These are phyloP conservation scores for Phytopythium sindhum DNA, from an alignment of 352 stramenopile genomes.

Conservation along the genomic window DNA sequence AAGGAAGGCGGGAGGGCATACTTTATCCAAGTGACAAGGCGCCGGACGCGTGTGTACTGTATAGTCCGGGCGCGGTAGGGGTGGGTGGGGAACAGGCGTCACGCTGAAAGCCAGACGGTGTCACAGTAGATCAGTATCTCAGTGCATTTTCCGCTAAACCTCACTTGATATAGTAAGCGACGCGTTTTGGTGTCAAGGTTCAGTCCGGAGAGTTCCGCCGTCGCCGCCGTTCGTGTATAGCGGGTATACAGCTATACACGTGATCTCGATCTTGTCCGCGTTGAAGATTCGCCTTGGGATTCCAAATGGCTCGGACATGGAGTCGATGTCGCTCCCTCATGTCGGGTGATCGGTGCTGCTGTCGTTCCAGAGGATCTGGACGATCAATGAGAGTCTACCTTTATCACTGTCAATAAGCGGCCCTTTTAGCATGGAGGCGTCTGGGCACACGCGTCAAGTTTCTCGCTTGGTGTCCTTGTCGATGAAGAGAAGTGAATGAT, in stretches of 20 bases:
- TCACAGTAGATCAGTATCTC: not conserved
- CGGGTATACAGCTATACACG: not conserved
- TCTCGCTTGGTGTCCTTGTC: not conserved
- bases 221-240: not conserved
- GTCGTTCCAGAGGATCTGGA: too few species aligned
- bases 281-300: not conserved
- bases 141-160: too few species aligned
- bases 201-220: not conserved
- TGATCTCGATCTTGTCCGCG: not conserved
- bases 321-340: not conserved
- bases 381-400: too few species aligned
- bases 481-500: not conserved
- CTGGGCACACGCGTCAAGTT: not conserved
- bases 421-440: not conserved
- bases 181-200: not conserved
- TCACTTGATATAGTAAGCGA: too few species aligned
- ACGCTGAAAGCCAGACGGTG: not conserved
- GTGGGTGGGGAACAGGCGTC: not conserved
- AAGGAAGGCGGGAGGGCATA: not conserved
- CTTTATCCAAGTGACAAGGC: not conserved
- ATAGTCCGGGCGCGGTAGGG: constrained; percentile 1
- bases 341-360: too few species aligned
- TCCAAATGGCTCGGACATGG: not conserved
- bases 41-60: not conserved
- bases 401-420: too few species aligned